Conservation (phyloP, 106 monocot species). For the Dactylorhiza incarnata region DNA sequence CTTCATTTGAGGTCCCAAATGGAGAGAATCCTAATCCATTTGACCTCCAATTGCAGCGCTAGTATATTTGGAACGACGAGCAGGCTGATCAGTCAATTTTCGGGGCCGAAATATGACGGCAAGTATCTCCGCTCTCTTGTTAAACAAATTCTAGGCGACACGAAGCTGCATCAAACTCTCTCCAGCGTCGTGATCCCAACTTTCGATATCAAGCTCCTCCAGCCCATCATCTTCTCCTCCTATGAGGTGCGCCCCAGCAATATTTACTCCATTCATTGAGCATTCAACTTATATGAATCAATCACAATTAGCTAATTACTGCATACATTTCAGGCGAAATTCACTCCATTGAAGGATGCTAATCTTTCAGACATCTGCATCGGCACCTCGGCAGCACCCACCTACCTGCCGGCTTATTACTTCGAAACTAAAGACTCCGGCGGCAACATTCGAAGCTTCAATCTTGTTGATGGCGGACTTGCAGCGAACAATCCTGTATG, state of each 20-base stretch:
- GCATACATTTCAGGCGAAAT: too few species aligned
- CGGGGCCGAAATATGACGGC: conserved; percentile 56
- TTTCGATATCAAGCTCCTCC: conserved; percentile 52
- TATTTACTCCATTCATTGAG: too few species aligned
- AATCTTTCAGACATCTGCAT: conserved; percentile 50
- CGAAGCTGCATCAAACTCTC: conserved; percentile 35
- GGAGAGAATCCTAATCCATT: too few species aligned
- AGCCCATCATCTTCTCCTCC: conserved; percentile 52
- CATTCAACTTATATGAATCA: too few species aligned
- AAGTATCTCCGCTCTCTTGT: conserved; percentile 39
- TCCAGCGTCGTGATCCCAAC: conserved; percentile 53
- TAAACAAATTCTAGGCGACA: conserved; percentile 27
- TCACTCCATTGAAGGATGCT: conserved; percentile 13
- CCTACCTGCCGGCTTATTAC: conserved; percentile 52
- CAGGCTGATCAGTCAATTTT: background rate
- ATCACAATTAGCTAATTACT: too few species aligned
- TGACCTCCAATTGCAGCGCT: too few species aligned
- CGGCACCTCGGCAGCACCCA: conserved; percentile 48
- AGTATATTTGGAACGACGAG: conserved; percentile 8
- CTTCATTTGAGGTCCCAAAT: too few species aligned
- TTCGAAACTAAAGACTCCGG: conserved; percentile 25
- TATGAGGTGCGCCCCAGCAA: too few species aligned
- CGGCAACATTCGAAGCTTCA: conserved; percentile 19
- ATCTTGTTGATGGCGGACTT: conserved; percentile 56
- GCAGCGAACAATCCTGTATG: conserved; percentile 61